Conservation (phyloP, 345 rosid species). For the Euphorbia pulcherrima region DNA sequence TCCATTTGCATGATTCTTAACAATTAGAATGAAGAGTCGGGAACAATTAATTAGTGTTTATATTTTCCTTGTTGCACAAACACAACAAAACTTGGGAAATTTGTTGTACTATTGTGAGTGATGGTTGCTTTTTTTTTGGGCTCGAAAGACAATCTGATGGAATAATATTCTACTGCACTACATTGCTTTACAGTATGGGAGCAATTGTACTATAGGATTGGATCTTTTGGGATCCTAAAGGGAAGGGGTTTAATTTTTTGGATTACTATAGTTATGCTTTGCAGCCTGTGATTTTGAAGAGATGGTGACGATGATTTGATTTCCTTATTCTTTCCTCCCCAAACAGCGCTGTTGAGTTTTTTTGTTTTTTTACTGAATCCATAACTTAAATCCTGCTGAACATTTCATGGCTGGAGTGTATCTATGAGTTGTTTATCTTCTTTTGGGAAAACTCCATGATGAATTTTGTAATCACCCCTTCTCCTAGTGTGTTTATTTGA, state of each 20-base stretch:
- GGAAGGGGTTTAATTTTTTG: not conserved
- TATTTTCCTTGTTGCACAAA: not conserved
- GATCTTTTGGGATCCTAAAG: not conserved
- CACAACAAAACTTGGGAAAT: not conserved
- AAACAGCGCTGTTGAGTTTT: not conserved
- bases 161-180: not conserved
- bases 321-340: not conserved
- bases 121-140: not conserved
- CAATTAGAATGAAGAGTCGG: slow-evolving; percentile 4
- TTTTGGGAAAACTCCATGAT: not conserved
- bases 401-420: not conserved
- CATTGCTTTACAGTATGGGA: not conserved
- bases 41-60: not conserved
- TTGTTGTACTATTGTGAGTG: not conserved
- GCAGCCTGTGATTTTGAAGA: not conserved
- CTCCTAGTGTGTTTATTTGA: not conserved
- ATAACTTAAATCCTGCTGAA: not conserved
- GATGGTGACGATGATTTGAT: not conserved
- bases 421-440: not conserved
- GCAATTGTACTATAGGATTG: not conserved
- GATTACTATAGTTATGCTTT: not conserved
- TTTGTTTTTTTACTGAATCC: not conserved
- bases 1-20: slow-evolving; percentile 1
- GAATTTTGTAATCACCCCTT: not conserved
- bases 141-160: not conserved